Conservation (phyloP, 495 filamentous ascomycete genomes). For the Daldinia caldariorum region DNA sequence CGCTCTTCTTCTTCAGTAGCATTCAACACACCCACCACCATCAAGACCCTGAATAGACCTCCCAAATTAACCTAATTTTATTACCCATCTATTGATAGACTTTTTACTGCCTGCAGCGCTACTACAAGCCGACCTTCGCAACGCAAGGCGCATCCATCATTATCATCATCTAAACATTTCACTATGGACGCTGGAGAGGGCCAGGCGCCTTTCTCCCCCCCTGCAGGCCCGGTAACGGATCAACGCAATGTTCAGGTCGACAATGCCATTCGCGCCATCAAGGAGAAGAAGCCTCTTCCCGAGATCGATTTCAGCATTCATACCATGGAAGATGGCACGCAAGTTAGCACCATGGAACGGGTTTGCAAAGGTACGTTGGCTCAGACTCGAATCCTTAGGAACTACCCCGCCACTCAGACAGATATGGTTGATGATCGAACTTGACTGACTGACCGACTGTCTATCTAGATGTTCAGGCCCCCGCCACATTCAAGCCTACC, state of each 20-base stretch:
- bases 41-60: conserved; percentile 21
- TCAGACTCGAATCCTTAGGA: conserved; percentile 4
- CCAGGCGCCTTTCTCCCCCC: conserved; percentile 44
- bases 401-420: conserved; percentile 28
- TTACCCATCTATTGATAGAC: conserved; percentile 4
- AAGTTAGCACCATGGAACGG: conserved; percentile 93
- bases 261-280: conserved; percentile 81
- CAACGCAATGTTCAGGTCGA: conserved; percentile 63
- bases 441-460: conserved; percentile 27
- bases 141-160: conserved; percentile 37
- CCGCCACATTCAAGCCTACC: conserved; percentile 87
- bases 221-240: conserved; percentile 33
- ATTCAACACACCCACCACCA: conserved; percentile 20
- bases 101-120: conserved; percentile 17
- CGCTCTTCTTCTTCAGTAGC: conserved; percentile 11
- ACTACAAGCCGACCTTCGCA: conserved; percentile 6
- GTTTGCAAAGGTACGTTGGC: conserved; percentile 88
- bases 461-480: conserved; percentile 88
- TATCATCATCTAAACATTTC: conserved; percentile 18
- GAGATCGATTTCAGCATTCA: conserved; percentile 99
- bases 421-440: conserved; percentile 3
- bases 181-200: conserved; percentile 55
- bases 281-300: conserved; percentile 90
- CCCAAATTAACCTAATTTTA: conserved; percentile 18
- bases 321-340: conserved; percentile 94